phyloP scores from a whole-genome alignment of 805 yeast species.

The Zygotorulaspora danielsina region DNA sequence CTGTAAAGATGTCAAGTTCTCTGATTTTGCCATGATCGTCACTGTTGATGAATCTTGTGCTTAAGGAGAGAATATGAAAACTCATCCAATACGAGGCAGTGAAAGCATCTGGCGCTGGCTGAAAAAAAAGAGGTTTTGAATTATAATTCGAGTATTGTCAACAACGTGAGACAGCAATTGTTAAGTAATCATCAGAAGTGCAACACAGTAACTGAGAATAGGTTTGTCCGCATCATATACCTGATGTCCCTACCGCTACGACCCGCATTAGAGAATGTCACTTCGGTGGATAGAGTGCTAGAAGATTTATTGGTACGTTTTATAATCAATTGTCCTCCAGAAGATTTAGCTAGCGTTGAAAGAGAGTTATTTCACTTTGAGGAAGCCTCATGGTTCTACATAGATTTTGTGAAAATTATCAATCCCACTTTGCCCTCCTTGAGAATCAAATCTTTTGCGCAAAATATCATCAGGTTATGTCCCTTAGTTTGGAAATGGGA shows the following conservation, averaged over 20 bases:
- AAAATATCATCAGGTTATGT: constrained; percentile 59
- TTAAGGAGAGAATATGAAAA: too few relatives aligned
- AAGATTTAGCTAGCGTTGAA: constrained; percentile 63
- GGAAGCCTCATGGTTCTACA: constrained; percentile 97
- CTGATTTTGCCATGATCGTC: not conserved
- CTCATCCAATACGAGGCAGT: too few relatives aligned
- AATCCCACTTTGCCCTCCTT: constrained; percentile 73
- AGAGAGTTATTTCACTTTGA: constrained; percentile 91
- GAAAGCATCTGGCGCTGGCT: too few relatives aligned
- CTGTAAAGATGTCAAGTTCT: not conserved
- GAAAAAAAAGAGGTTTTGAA: not conserved
- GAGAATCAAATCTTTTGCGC: constrained; percentile 73
- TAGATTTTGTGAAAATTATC: constrained; percentile 70
- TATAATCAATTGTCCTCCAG: constrained; percentile 85
- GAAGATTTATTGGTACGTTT: constrained; percentile 89
- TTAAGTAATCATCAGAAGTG: too few relatives aligned
- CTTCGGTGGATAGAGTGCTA: constrained; percentile 62
- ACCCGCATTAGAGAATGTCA: constrained; percentile 52
- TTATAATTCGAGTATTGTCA: not conserved
- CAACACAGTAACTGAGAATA: too few relatives aligned
- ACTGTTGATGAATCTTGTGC: too few relatives aligned
- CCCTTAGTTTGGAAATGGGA: constrained; percentile 84
- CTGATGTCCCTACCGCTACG: constrained; percentile 61
- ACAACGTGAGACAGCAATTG: too few relatives aligned
- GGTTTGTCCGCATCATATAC: too few relatives aligned